phyloP scores from a whole-genome alignment of 1,284 basidiomycete species.

The Sporisorium exsertum region DNA sequence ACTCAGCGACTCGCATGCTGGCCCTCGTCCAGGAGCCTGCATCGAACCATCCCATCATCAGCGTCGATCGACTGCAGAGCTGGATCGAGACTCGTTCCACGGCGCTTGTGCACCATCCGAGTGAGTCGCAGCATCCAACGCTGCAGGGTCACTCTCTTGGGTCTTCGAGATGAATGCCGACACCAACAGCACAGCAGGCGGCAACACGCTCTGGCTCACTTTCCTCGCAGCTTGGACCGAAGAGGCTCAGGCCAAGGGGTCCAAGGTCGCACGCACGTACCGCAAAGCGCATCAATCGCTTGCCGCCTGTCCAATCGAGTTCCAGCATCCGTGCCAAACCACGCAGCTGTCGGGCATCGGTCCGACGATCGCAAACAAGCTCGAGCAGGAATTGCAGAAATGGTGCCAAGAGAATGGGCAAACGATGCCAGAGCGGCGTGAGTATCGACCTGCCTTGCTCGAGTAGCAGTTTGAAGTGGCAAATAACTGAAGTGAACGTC shows the following conservation, averaged over 20 bases:
- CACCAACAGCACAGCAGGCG: slow-evolving; percentile 23
- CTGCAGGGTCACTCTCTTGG: neutral
- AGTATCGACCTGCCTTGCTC: neutral
- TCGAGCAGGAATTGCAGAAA: slow-evolving; percentile 51
- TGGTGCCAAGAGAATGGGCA: slow-evolving; percentile 55
- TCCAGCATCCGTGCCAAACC: slow-evolving; percentile 60
- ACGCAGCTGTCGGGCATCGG: slow-evolving; percentile 59
- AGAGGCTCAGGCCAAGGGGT: slow-evolving; percentile 56
- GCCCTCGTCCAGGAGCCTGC: neutral
- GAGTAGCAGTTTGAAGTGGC: neutral
- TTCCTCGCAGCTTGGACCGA: slow-evolving; percentile 57
- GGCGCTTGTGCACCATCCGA: neutral
- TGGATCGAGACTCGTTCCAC: too few relatives aligned
- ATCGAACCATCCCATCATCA: neutral
- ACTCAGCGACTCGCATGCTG: neutral
- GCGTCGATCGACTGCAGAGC: neutral
- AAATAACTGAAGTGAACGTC: neutral
- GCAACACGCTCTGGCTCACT: slow-evolving; percentile 58
- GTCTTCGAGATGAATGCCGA: slow-evolving; percentile 11
- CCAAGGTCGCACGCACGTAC: slow-evolving; percentile 55
- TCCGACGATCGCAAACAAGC: slow-evolving; percentile 55
- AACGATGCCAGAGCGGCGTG: slow-evolving; percentile 45
- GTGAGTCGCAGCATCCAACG: neutral
- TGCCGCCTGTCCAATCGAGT: slow-evolving; percentile 46
- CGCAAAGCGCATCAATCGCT: slow-evolving; percentile 58